A percentile compares a stretch with the other conserved stretches of the same genome.
Evolutionary conservation across 495 filamentous ascomycete genomes (phyloP).

Genomic region (Gamarada debralockiae): DNA sequence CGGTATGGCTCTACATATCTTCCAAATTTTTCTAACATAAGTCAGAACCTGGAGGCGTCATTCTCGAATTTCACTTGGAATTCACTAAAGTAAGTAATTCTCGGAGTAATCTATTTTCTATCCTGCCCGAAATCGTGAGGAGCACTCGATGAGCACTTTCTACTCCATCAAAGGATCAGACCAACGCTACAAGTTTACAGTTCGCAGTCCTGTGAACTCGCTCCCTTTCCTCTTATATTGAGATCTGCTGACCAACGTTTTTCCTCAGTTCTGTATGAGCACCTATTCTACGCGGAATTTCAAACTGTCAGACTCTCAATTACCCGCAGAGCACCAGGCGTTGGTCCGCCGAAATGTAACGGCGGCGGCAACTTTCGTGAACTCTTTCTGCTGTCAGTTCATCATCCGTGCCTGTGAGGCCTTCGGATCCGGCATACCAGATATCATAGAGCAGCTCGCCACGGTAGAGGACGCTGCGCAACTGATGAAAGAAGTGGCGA

Average conservation of each 20-base stretch:
- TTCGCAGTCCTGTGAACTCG: no score
- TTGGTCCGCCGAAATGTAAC: background rate
- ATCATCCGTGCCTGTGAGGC: background rate
- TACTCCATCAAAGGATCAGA: no score
- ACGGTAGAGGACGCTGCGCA: background rate
- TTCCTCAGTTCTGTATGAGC: background rate
- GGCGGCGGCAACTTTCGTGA: background rate
- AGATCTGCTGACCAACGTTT: no score
- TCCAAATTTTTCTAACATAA: background rate
- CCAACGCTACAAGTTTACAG: no score
- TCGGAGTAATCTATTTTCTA: no score
- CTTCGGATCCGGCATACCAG: background rate
- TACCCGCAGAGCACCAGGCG: background rate
- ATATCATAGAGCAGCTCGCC: background rate
- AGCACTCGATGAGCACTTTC: no score
- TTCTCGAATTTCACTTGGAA: conserved; percentile 2
- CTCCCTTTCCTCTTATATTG: no score
- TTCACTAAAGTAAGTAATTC: no score
- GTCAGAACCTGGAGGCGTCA: background rate
- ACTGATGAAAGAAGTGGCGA: background rate
- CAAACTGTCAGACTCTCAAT: background rate
- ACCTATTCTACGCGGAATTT: background rate
- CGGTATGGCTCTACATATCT: background rate
- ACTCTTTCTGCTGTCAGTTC: background rate
- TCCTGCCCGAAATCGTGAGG: no score